Percentiles rank a stretch among this genome's conserved stretches.
phyloP scores from a whole-genome alignment of 306 rosid genomes.

The Vigna angularis region DNA sequence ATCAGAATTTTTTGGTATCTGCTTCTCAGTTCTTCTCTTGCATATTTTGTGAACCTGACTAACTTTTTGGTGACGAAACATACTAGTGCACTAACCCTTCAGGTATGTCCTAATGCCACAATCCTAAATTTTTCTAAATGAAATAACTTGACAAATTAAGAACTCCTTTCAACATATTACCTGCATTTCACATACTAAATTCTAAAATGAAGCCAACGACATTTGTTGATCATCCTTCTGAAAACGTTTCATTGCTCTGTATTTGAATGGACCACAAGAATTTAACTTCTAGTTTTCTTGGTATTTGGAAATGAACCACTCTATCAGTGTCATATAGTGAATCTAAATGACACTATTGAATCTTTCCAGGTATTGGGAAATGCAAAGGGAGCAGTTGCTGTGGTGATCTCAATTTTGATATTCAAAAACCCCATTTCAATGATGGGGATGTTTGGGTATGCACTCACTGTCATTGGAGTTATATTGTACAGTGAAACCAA shows the following conservation, averaged over 20 bases:
- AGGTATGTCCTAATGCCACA: conserved; percentile 45
- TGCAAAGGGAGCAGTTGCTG: conserved; percentile 67
- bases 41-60: conserved; percentile 55
- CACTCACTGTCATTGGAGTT: conserved; percentile 54
- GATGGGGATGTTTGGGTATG: conserved; percentile 60
- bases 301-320: background rate
- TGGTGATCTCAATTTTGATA: conserved; percentile 57
- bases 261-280: background rate
- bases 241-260: background rate
- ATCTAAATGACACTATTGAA: conserved; percentile 9
- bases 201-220: background rate
- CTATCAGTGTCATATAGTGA: background rate
- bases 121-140: background rate
- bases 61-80: conserved; percentile 61
- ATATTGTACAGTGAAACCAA: conserved; percentile 55
- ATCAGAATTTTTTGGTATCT: conserved; percentile 54
- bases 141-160: background rate
- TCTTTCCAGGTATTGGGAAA: conserved; percentile 57
- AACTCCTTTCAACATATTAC: background rate
- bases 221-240: background rate
- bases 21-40: conserved; percentile 54
- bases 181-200: conserved; percentile 11
- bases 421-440: conserved; percentile 58
- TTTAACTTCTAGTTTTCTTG: background rate
- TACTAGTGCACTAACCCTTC: conserved; percentile 63